Evolutionary conservation across 495 filamentous ascomycete species (phyloP), one percentile per base, ranked within the genome.

Genomic region (Filosporella fistucella): DNA sequence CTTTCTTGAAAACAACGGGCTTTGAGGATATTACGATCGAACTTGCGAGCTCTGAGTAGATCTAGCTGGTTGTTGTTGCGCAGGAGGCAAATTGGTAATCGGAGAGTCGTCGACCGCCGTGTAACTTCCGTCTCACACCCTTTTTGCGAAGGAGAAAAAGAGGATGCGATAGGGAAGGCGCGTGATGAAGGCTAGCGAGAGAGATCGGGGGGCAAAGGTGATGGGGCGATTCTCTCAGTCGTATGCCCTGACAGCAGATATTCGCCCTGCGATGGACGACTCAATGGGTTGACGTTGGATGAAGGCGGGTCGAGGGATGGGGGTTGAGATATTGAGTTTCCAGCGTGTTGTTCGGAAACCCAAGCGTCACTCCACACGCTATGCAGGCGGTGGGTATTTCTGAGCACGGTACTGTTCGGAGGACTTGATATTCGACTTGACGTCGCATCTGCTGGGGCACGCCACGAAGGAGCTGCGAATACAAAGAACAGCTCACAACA

Each of bases 91-190:
- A 51, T 49, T 47, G 21, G 51, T 44, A 44, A 54, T 58, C 42
- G 45, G 28, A 39, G 41, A 24, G n/a, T 12, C 7, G 46, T 47
- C 23, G 44, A 42, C 39, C 16, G 55, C 35, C 24, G 41, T 43
- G 42, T n/a, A n/a, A 34, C 37, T 47, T 16, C 40, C 35, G 39
- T 45, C 47, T 46, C 47, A 24, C 29, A 43, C 51, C 43, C 46
- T 54, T 54, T 52, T 51, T 44, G 24, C 26, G 44, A 42, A 47
- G 45, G 14, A 40, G 25, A 38, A 44, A 46, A 47, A 47, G 21
- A 7, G 26, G 24, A 54, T 47, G 50, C 55, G 55, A 58, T 58
- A 43, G n/a, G n/a, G n/a, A n/a, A n/a, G 55, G 56, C 51, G 56
- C 56, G 56, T 49, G 51, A 51, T 38, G 32, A 43, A 42, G 28